These are phyloP conservation scores for Neurospora sp. DNA, from an alignment of 495 filamentous ascomycete species.

Conservation along the genomic window DNA sequence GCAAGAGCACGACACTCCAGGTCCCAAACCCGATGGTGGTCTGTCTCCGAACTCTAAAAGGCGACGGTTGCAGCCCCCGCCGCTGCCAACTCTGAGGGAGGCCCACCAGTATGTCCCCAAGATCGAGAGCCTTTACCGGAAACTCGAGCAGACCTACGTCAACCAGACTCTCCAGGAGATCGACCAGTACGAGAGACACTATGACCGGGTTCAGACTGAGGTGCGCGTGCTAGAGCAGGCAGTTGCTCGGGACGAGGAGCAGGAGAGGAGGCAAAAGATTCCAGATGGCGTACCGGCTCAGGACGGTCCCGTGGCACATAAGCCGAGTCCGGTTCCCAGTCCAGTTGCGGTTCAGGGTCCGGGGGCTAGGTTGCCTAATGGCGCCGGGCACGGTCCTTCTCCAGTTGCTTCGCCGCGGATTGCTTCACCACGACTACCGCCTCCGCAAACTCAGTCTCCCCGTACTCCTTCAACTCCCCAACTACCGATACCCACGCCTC, in stretches of 20 bases:
- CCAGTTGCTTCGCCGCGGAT: constrained; percentile 2
- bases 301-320: neutral
- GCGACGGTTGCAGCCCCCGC: constrained; percentile 60
- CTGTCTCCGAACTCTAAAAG: constrained; percentile 52
- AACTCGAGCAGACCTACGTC: constrained; percentile 66
- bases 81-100: constrained; percentile 51
- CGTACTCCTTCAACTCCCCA: constrained; percentile 1
- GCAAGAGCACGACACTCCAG: constrained; percentile 16
- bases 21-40: constrained; percentile 24
- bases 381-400: constrained; percentile 7
- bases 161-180: constrained; percentile 59
- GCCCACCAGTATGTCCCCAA: constrained; percentile 53
- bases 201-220: constrained; percentile 53
- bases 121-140: constrained; percentile 56
- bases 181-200: constrained; percentile 60
- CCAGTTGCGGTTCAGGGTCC: neutral
- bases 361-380: neutral
- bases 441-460: neutral
- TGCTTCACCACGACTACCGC: neutral
- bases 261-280: constrained; percentile 5
- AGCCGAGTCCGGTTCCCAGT: neutral
- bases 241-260: neutral
- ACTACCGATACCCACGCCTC: constrained; percentile 5
- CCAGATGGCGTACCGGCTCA: neutral
- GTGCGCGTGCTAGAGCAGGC: constrained; percentile 52